These are phyloP conservation scores for Leccinum pachyderme DNA, from an alignment of 1,284 basidiomycete genomes.

Conservation along the genomic window DNA sequence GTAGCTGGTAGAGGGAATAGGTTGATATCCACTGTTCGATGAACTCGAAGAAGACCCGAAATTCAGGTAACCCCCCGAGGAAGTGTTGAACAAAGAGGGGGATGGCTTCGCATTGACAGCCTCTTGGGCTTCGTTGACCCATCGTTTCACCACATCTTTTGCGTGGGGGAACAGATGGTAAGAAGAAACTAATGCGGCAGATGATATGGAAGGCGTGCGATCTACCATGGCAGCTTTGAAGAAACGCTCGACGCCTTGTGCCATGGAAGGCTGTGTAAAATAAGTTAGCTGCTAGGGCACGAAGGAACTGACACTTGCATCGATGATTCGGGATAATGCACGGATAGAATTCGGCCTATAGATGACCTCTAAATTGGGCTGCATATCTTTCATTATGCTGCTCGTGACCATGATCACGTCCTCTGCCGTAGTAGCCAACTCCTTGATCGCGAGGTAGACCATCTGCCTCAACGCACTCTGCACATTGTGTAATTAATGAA, in stretches of 20 bases:
- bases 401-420: slow-evolving; percentile 99
- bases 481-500: slow-evolving; percentile 7
- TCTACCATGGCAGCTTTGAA: slow-evolving; percentile 99
- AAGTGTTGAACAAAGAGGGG: slow-evolving; percentile 61
- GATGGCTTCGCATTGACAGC: slow-evolving; percentile 89
- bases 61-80: slow-evolving; percentile 64
- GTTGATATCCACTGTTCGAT: slow-evolving; percentile 65
- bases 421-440: slow-evolving; percentile 93
- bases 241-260: slow-evolving; percentile 97
- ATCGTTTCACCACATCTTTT: slow-evolving; percentile 94
- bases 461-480: slow-evolving; percentile 96
- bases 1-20: slow-evolving; percentile 84
- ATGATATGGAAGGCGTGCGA: slow-evolving; percentile 93
- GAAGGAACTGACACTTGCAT: slow-evolving; percentile 59
- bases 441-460: slow-evolving; percentile 99
- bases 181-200: slow-evolving; percentile 93
- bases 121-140: slow-evolving; percentile 98
- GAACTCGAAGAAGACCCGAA: slow-evolving; percentile 54
- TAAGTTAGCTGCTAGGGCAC: slow-evolving; percentile 7
- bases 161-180: slow-evolving; percentile 96
- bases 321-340: slow-evolving; percentile 94
- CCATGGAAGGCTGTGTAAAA: slow-evolving; percentile 80
- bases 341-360: slow-evolving; percentile 98
- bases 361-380: slow-evolving; percentile 97
- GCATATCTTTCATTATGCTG: slow-evolving; percentile 99